Percentiles rank a stretch among this genome's conserved stretches.
Evolutionary conservation across 192 early-diverging fungal genomes (phyloP).

Genomic region (Backusella mclennaniae): DNA sequence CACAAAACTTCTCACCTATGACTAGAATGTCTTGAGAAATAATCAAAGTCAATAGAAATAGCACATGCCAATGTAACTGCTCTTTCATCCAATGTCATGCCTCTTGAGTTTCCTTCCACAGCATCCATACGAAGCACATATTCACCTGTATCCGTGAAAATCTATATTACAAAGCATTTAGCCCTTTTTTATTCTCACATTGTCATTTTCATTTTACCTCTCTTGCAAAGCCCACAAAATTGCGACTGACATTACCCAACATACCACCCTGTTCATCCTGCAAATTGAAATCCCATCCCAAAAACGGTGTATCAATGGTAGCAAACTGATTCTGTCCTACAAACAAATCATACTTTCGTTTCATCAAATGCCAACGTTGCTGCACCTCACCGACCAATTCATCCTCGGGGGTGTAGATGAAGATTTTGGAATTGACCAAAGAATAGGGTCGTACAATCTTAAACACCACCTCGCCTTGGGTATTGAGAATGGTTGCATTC

Average conservation of each 20-base stretch:
- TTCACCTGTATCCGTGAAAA: constrained; percentile 86
- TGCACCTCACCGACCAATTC: constrained; percentile 78
- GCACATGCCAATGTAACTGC: constrained; percentile 81
- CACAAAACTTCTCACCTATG: constrained; percentile 8
- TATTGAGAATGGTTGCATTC: constrained; percentile 72
- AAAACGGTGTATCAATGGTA: constrained; percentile 64
- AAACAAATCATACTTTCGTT: constrained; percentile 85
- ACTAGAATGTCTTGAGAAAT: constrained; percentile 15
- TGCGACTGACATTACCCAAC: constrained; percentile 67
- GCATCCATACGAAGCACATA: constrained; percentile 80
- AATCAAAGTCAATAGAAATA: constrained; percentile 62
- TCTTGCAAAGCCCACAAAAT: constrained; percentile 81
- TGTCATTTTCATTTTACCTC: constrained; percentile 36
- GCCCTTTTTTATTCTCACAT: too few relatives aligned
- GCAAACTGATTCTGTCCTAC: constrained; percentile 62
- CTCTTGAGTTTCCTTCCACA: constrained; percentile 42
- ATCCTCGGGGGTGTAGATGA: constrained; percentile 60
- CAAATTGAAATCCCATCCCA: constrained; percentile 81
- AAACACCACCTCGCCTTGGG: constrained; percentile 67
- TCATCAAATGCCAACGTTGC: constrained; percentile 81
- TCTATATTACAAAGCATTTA: not conserved
- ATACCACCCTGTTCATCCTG: constrained; percentile 48
- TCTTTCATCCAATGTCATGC: constrained; percentile 72
- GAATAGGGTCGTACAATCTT: constrained; percentile 71
- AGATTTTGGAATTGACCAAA: constrained; percentile 76